Percentiles rank a stretch among this genome's conserved stretches.
Conservation (phyloP, 106 monocot species). For the Platanthera zijinensis region DNA sequence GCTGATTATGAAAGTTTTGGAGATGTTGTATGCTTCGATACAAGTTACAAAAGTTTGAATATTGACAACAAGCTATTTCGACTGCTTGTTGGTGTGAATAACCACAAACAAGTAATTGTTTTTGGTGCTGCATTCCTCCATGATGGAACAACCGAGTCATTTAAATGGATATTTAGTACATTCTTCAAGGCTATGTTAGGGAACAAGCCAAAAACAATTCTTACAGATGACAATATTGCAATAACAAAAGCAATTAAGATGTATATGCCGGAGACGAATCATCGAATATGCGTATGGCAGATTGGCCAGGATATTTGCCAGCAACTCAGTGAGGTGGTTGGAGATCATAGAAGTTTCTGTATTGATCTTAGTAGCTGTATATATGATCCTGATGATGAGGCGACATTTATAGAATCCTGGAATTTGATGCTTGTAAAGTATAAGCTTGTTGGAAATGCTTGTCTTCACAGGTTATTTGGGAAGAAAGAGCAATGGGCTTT, state of each 20-base stretch:
- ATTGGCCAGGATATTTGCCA: constrained; percentile 16
- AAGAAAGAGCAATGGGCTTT: constrained; percentile 13
- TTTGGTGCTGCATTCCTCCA: constrained; percentile 20
- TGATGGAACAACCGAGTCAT: constrained; percentile 11
- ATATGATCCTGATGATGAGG: constrained; percentile 8
- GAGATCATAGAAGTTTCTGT: background rate
- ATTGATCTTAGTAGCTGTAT: constrained; percentile 7
- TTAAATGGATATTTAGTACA: constrained; percentile 15
- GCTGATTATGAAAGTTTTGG: constrained; percentile 19
- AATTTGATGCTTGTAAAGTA: constrained; percentile 6
- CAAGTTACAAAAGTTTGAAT: constrained; percentile 10
- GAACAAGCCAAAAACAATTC: constrained; percentile 15
- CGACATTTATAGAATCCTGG: constrained; percentile 5
- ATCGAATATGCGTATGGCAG: constrained; percentile 23
- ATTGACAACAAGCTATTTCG: constrained; percentile 3
- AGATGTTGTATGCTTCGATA: constrained; percentile 24
- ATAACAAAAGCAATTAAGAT: constrained; percentile 5
- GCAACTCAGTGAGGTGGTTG: constrained; percentile 14
- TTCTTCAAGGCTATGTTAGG: constrained; percentile 19
- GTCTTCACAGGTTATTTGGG: constrained; percentile 4
- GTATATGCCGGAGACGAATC: background rate
- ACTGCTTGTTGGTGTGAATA: constrained; percentile 19
- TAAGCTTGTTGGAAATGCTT: constrained; percentile 10
- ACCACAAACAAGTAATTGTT: constrained; percentile 18
- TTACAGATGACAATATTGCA: constrained; percentile 10